phyloP scores from a whole-genome alignment of 1,284 basidiomycete species.

The Cerrena zonata region DNA sequence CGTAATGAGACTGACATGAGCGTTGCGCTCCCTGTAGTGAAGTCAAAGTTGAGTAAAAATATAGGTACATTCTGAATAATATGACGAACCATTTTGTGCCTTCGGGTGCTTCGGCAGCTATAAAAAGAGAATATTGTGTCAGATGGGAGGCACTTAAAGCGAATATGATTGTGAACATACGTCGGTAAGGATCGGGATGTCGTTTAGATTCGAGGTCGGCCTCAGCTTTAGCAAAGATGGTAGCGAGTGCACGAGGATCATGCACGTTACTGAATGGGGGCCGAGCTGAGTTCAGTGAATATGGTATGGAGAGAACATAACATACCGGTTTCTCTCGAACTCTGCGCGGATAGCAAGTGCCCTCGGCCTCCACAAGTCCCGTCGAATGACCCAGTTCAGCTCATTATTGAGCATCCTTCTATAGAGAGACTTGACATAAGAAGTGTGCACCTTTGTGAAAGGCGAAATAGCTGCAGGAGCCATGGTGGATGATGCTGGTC shows the following conservation, averaged over 20 bases:
- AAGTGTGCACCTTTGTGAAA: constrained; percentile 74
- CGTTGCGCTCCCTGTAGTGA: constrained; percentile 61
- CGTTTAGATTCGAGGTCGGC: constrained; percentile 58
- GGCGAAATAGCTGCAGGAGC: constrained; percentile 34
- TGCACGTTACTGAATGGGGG: constrained; percentile 63
- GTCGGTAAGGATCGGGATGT: constrained; percentile 89
- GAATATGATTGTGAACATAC: too few relatives aligned
- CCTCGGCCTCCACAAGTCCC: constrained; percentile 80
- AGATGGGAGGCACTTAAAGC: too few relatives aligned
- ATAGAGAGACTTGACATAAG: constrained; percentile 90
- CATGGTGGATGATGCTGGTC: constrained; percentile 19
- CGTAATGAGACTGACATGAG: constrained; percentile 46
- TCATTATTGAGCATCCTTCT: constrained; percentile 80
- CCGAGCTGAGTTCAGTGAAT: neutral
- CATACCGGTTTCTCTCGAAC: constrained; percentile 85
- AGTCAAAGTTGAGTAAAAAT: constrained; percentile 1
- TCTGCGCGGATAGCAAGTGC: constrained; percentile 84
- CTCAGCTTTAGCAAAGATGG: constrained; percentile 81
- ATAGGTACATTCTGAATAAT: neutral
- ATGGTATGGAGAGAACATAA: neutral
- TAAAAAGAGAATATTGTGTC: constrained; percentile 14
- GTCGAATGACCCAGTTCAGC: constrained; percentile 82
- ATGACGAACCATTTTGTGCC: constrained; percentile 81
- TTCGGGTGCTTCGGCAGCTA: constrained; percentile 73
- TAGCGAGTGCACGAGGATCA: constrained; percentile 80